These are phyloP conservation scores for Juncus inflexus DNA, from an alignment of 176 grass and related monocot genomes.

Conservation along the genomic window DNA sequence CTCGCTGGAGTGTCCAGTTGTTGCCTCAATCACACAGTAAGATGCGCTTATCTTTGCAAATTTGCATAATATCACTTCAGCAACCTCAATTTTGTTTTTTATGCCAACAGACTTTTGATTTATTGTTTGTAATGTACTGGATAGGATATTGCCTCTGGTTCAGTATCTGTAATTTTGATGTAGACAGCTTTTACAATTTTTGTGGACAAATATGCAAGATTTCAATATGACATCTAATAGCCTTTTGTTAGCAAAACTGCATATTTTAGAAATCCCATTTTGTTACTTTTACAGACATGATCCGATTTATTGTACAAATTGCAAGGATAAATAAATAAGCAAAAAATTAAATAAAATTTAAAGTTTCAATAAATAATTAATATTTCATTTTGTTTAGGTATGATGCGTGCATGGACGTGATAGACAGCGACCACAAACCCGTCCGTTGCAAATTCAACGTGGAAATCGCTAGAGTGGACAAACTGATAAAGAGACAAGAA, in stretches of 20 bases:
- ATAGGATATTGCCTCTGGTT: no score
- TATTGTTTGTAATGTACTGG: conserved; percentile 21
- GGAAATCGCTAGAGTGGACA: conserved; percentile 82
- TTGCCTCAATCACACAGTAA: conserved; percentile 86
- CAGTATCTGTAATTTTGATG: no score
- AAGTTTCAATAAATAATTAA: no score
- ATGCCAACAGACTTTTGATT: conserved; percentile 11
- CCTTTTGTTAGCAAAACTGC: neutral
- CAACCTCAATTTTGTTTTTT: no score
- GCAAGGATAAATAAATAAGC: no score
- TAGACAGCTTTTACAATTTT: no score
- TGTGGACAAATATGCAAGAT: no score
- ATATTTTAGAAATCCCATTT: neutral
- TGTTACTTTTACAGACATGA: neutral
- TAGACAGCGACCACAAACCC: conserved; percentile 95
- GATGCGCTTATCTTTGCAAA: conserved; percentile 6
- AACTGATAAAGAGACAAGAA: conserved; percentile 74
- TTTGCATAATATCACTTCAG: conserved; percentile 1
- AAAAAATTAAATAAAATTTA: no score
- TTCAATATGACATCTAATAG: no score
- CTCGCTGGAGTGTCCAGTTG: conserved; percentile 80
- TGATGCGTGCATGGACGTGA: conserved; percentile 88
- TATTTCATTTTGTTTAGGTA: conserved; percentile 49
- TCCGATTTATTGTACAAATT: no score
- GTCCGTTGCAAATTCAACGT: conserved; percentile 87